Base-by-base conservation (phyloP, 2,329 filamentous ascomycete species). In the Ploettnerulaceae sp. region DNA sequence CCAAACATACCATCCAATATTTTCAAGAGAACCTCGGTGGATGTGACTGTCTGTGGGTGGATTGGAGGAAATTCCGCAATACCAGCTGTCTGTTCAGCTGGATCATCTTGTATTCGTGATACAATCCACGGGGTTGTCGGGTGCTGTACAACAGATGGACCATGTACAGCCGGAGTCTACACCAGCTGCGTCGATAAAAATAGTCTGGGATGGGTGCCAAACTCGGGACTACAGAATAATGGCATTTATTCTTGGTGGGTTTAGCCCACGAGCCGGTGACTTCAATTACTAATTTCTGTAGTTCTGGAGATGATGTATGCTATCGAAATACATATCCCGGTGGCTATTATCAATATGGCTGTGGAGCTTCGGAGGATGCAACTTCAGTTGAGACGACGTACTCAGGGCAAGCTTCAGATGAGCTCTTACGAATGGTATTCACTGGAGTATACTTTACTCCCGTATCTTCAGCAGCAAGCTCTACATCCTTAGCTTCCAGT, bases 71-170 rank as follows among this genome's bases (percentile, higher is more conserved):
- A 50, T 32, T 38, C 37, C 11, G 49, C 46, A 14, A 44, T 40
- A 4, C 46, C 59, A 14, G 59, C 54, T 15, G 46, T 47, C 7
- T 63, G 61, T 40, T 49, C 44, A 7, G 47, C 39, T 9, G 61
- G 59, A 18, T 62, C 59, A 5, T 57, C 54, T 11, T 63, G 61
- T 55, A 49, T 63, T 39, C 56, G 57, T 37, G 61, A 62, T 49
- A 58, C 55, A 5, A 45, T 54, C 17, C 52, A 59, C 42, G 54
- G 41, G 24, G 46, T 53, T 37, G 50, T 63, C 5, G 61, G 61
- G 42, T 63, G 61, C 22, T 63, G 61, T 53, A 37, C 56, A 3
- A 62, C 57, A 7, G 47, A 52, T 34, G 57, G 58, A 7, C 48
- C 56, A 7, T 63, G 60, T 52, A 59, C 57, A 8, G 49, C 47